Conservation (phyloP, 2,329 filamentous ascomycete species). For the Microcyclospora pomicola region DNA sequence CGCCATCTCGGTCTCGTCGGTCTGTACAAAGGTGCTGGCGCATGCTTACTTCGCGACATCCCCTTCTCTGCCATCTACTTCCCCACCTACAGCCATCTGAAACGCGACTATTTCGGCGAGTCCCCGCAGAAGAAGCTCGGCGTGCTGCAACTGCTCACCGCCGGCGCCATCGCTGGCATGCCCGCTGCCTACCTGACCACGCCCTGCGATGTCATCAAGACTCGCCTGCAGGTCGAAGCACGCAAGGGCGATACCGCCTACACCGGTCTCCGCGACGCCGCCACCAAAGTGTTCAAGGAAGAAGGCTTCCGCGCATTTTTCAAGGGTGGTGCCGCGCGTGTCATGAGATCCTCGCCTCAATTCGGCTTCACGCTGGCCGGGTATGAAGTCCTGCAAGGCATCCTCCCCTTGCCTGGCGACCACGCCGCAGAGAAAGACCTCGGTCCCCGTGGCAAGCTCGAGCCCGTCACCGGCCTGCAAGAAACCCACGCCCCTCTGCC, state of each 20-base stretch:
- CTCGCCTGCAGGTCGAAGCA: conserved; percentile 89
- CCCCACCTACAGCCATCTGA: conserved; percentile 88
- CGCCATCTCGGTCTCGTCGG: conserved; percentile 86
- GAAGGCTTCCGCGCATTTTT: conserved; percentile 96
- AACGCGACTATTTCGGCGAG: conserved; percentile 89
- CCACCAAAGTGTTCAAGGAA: conserved; percentile 68
- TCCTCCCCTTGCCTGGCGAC: conserved; percentile 64
- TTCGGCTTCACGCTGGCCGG: conserved; percentile 95
- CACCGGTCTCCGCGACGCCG: conserved; percentile 74
- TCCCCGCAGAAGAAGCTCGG: conserved; percentile 74
- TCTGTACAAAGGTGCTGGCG: conserved; percentile 90
- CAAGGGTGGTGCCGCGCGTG: conserved; percentile 92
- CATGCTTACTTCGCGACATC: conserved; percentile 87
- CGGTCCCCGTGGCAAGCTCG: conserved; percentile 40
- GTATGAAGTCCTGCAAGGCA: conserved; percentile 78
- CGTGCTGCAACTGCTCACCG: conserved; percentile 77
- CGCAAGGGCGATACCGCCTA: conserved; percentile 88
- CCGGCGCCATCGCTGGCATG: conserved; percentile 66
- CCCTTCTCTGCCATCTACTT: conserved; percentile 99
- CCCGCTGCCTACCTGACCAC: conserved; percentile 71
- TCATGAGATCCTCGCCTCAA: conserved; percentile 86
- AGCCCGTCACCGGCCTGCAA: conserved; percentile 49
- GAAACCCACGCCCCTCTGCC: conserved; percentile 51
- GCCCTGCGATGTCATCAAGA: conserved; percentile 98
- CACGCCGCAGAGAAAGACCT: conserved; percentile 37